A percentile compares a stretch with the other conserved stretches of the same genome.
phyloP scores from a whole-genome alignment of 192 early-diverging fungal genomes.

The Geranomyces michiganensis region DNA sequence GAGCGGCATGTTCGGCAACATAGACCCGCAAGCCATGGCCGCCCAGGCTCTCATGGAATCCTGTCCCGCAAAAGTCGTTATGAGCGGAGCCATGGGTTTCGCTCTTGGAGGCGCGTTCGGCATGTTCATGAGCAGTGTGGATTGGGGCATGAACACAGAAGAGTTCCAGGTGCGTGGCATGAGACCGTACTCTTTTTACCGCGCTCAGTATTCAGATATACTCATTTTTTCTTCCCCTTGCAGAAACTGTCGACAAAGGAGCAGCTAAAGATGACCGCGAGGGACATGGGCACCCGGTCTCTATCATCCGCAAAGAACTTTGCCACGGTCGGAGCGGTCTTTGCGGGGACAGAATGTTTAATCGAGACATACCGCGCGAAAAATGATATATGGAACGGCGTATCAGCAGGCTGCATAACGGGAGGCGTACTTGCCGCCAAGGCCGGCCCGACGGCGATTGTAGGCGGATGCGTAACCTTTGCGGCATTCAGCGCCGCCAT shows the following conservation, averaged over 20 bases:
- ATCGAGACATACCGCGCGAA: conserved; percentile 94
- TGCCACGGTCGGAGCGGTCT: conserved; percentile 88
- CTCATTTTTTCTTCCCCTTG: conserved; percentile 35
- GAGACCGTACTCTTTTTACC: too few species aligned
- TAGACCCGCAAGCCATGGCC: conserved; percentile 31
- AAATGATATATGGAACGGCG: conserved; percentile 91
- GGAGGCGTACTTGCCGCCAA: conserved; percentile 65
- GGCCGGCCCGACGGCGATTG: conserved; percentile 75
- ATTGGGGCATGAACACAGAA: conserved; percentile 73
- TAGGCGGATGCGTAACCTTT: conserved; percentile 87
- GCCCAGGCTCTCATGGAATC: conserved; percentile 42
- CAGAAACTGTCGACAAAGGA: conserved; percentile 74
- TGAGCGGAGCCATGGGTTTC: conserved; percentile 65
- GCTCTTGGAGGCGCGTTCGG: conserved; percentile 89
- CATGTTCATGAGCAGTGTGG: conserved; percentile 88
- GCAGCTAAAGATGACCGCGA: conserved; percentile 81
- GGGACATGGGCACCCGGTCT: conserved; percentile 85
- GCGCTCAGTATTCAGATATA: too few species aligned
- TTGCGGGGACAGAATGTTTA: conserved; percentile 90
- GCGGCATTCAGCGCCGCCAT: conserved; percentile 93
- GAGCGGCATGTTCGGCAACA: conserved; percentile 28
- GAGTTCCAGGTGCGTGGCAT: conserved; percentile 49
- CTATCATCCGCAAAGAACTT: conserved; percentile 91
- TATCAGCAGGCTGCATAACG: conserved; percentile 89
- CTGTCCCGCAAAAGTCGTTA: conserved; percentile 45